A percentile compares a stretch with the other conserved stretches of the same genome.
Evolutionary conservation across 2,329 filamentous ascomycete genomes (phyloP).

Genomic region (Didymella segeticola): DNA sequence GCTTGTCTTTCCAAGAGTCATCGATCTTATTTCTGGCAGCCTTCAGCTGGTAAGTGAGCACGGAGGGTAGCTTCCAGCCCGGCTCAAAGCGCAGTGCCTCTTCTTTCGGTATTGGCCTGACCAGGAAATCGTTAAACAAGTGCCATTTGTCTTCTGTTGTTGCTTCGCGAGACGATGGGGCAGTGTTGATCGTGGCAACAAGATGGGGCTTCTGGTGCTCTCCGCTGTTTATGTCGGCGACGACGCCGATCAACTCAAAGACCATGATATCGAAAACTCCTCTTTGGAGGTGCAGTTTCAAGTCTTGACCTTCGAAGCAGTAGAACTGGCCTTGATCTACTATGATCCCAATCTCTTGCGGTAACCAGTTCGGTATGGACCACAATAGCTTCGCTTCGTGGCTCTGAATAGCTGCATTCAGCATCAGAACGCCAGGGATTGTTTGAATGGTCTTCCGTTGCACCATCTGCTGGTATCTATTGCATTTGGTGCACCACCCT

Average conservation of each 20-base stretch:
- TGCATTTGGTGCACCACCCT: constrained; percentile 92
- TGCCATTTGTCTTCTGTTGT: constrained; percentile 81
- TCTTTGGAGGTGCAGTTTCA: constrained; percentile 79
- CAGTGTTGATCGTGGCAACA: constrained; percentile 87
- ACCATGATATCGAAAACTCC: constrained; percentile 82
- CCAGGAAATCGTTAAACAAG: constrained; percentile 96
- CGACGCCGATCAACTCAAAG: constrained; percentile 89
- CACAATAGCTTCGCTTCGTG: constrained; percentile 81
- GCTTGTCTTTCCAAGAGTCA: constrained; percentile 80
- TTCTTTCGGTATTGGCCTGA: constrained; percentile 77
- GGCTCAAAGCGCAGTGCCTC: constrained; percentile 91
- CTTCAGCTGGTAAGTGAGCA: constrained; percentile 86
- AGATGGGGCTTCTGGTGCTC: constrained; percentile 88
- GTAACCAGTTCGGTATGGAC: constrained; percentile 89
- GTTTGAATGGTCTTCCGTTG: constrained; percentile 84
- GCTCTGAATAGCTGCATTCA: constrained; percentile 79
- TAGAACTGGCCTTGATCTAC: constrained; percentile 91
- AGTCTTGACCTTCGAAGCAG: constrained; percentile 91
- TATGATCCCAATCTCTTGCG: constrained; percentile 91
- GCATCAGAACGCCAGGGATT: constrained; percentile 83
- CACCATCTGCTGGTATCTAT: constrained; percentile 85
- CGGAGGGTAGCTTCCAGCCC: constrained; percentile 89
- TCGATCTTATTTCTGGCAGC: constrained; percentile 82
- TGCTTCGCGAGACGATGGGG: constrained; percentile 67
- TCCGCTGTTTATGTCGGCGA: constrained; percentile 86